Base-by-base conservation (phyloP, 78 protist species). In the Dictyostelium purpureum region DNA sequence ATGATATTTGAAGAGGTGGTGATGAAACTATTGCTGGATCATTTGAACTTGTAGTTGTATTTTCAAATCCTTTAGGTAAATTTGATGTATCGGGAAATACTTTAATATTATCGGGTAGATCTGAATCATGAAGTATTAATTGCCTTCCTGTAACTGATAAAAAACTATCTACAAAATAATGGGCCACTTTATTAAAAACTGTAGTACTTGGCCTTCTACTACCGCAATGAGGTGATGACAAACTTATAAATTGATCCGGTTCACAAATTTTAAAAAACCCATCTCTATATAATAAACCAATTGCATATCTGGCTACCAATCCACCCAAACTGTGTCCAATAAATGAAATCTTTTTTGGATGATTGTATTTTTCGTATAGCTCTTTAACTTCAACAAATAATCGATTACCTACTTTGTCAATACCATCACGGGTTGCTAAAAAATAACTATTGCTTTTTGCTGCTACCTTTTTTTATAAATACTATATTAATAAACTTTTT, bases 241-340 rank as follows among this genome's bases (percentile, higher is more conserved):
- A 59, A 56, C 81, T 37, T 3, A 85, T 61, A 26, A 57, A 85
- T 59, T 85, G 92, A 40, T 71, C 49, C n/a, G 92, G 77, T 19
- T 42, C 31, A 31, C 78, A 57, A 5, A 73, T 38, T 10, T 70
- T 19, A 59, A 85, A 85, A 37, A 49, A 85, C 4, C 76, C 76
- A 18, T 59, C 70, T n/a, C 61, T 38, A 57, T 85, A 43, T 6
- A 85, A 42, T 45, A 47, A 18, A 2, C 92, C 92, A 54, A 85
- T 74, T 0, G 92, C 66, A 85, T 59, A 45, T 26, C 92, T 35
- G 31, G 54, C 14, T 37, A 85, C 73, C 6, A 45, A 47, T 12
- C 92, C 92, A 28, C 92, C 92, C 11, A 85, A 35, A 70, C 83
- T 73, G 31, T 85, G 92, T 18, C 92, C 92, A 19, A 85, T 31